A percentile compares a stretch with the other conserved stretches of the same genome.
Evolutionary conservation across 768 basidiomycete species (phyloP).

Genomic region (Naematelia encephala): DNA sequence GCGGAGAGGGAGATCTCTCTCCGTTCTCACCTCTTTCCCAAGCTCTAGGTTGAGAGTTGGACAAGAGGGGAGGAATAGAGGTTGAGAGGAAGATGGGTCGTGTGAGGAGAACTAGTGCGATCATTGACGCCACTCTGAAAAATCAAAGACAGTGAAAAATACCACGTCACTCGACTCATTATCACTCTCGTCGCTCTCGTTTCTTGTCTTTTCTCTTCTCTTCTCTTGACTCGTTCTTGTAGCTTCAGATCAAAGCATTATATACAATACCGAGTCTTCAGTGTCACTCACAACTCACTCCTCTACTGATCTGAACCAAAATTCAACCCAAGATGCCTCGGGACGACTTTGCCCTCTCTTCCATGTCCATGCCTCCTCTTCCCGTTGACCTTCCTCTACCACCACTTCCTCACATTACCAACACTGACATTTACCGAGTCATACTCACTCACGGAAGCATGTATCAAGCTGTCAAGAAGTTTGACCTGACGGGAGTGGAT

Average conservation of each 20-base stretch:
- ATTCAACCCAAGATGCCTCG: background rate
- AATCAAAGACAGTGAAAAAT: background rate
- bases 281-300: too few relatives aligned
- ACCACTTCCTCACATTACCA: constrained; percentile 25
- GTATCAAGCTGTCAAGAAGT: background rate
- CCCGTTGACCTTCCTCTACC: constrained; percentile 16
- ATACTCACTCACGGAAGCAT: constrained; percentile 22
- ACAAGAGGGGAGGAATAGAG: background rate
- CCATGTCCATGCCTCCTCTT: constrained; percentile 8
- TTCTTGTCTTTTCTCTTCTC: background rate
- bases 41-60: background rate
- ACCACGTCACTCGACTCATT: background rate
- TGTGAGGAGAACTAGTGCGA: background rate
- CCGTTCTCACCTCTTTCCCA: background rate
- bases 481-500: background rate
- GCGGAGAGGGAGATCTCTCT: background rate
- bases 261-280: too few relatives aligned
- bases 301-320: background rate
- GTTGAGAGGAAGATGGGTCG: background rate
- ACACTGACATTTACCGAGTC: constrained; percentile 10
- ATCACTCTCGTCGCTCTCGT: background rate
- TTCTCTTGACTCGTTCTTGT: background rate
- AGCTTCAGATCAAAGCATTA: background rate
- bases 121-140: background rate
- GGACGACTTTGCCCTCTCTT: background rate